A percentile compares a stretch with the other conserved stretches of the same genome.
Evolutionary conservation across 768 basidiomycete genomes (phyloP).

Genomic region (Russula griseocarnosa): DNA sequence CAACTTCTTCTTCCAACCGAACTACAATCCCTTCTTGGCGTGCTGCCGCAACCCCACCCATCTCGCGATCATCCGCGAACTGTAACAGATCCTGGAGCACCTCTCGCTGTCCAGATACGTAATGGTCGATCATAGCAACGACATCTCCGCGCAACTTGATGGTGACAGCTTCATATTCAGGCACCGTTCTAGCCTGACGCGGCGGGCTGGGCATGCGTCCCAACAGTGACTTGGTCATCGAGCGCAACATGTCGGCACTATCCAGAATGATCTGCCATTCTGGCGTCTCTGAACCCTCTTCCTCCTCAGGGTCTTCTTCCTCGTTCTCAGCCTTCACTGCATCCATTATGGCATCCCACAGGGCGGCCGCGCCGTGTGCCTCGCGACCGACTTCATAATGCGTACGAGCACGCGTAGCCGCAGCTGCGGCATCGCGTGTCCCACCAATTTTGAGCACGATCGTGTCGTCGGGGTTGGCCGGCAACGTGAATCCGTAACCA

Average conservation of each 20-base stretch:
- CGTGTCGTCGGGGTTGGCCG: conserved; percentile 80
- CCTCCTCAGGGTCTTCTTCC: conserved; percentile 20
- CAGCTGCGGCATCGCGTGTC: conserved; percentile 13
- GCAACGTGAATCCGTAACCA: conserved; percentile 85
- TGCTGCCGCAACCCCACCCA: conserved; percentile 45
- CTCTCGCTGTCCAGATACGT: conserved; percentile 44
- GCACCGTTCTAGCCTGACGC: background rate
- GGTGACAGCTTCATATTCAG: conserved; percentile 2
- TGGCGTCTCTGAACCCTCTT: conserved; percentile 22
- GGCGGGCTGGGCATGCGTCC: conserved; percentile 44
- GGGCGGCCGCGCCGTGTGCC: conserved; percentile 49
- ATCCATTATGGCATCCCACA: conserved; percentile 55
- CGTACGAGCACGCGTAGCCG: conserved; percentile 38
- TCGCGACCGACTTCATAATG: conserved; percentile 59
- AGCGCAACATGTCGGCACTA: conserved; percentile 56
- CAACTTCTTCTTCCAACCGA: conserved; percentile 44
- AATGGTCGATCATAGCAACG: conserved; percentile 58
- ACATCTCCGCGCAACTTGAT: conserved; percentile 51
- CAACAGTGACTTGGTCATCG: conserved; percentile 58
- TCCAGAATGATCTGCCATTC: conserved; percentile 59
- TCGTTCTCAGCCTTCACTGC: conserved; percentile 33
- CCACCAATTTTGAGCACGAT: conserved; percentile 76
- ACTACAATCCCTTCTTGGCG: conserved; percentile 52
- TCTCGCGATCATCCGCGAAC: conserved; percentile 48
- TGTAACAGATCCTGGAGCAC: conserved; percentile 42